Base-by-base conservation (phyloP, 2,329 filamentous ascomycete species). In the Zymoseptoria passerinii region DNA sequence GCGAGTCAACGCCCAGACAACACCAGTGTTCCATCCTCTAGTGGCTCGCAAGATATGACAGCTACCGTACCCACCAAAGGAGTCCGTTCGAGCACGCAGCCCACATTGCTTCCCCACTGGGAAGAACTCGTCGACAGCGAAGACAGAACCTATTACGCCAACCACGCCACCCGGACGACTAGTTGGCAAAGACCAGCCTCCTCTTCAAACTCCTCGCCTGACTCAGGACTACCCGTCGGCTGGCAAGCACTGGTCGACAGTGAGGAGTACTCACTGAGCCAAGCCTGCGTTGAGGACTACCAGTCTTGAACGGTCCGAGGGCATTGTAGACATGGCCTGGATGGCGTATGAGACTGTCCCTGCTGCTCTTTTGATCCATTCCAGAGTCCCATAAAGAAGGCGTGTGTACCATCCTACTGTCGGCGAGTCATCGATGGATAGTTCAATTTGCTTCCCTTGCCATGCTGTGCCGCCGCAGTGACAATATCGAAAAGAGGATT, bases 241-340 rank as follows among this genome's bases (percentile, higher is more conserved):
- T 58, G 57, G 52, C 57, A 58, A 55, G 48, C 6, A 20, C 2
- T 58, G 57, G 48, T 55, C 19, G 48, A 51, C 29, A 20, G 10
- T 48, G 29, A 55, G 10, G 57, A 55, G 27, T n/a, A 53, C 50
- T 10, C 56, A 56, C 53, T 55, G 53, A n/a, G 20, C 23, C 53
- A 53, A 56, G 18, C 57, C 56, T 40, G 49, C 53, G 8, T 49
- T 40, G 40, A 49, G 28, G 49, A 56, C 53, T 20, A 58, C 53
- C 16, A 55, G 49, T 4, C 55, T 58, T 20, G 23, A 18, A 48
- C 2, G 48, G 52, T 51, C 52, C 56, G 8, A 52, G 23, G 23
- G 23, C 1, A 9, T 18, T 18, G 23, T 52, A 52, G 50, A 29
- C n/a, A 5, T 52, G 23, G 23, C 7, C 1, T 13, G 10, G 7